phyloP scores from a whole-genome alignment of 768 basidiomycete species.

The Suillus bovinus region DNA sequence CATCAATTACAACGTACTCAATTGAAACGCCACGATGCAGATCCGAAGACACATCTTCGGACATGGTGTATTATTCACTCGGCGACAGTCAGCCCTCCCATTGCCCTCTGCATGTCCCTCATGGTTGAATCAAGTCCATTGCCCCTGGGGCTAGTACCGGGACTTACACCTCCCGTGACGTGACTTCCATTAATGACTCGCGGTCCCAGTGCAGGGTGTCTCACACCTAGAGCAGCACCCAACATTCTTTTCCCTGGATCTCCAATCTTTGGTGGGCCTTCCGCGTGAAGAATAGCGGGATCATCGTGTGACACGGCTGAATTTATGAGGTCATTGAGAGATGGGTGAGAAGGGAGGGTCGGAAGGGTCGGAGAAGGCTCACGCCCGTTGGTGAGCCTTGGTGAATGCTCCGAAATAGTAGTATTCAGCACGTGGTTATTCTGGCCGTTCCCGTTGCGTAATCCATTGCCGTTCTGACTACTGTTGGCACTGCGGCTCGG shows the following conservation, averaged over 20 bases:
- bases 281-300: conserved; percentile 61
- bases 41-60: not conserved
- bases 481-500: conserved; percentile 50
- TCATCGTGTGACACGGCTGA: conserved; percentile 62
- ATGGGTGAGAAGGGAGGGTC: conserved; percentile 77
- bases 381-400: conserved; percentile 43
- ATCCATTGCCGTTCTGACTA: conserved; percentile 33
- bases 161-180: conserved; percentile 35
- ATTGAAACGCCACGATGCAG: not conserved
- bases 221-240: conserved; percentile 79
- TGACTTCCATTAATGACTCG: conserved; percentile 47
- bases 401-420: conserved; percentile 53
- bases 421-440: conserved; percentile 40
- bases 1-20: conserved; percentile 23
- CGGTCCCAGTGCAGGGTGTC: conserved; percentile 73
- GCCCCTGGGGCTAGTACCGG: conserved; percentile 23
- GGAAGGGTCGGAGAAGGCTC: conserved; percentile 86
- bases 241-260: conserved; percentile 91
- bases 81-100: conserved; percentile 72
- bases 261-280: conserved; percentile 76
- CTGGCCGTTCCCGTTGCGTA: conserved; percentile 31
- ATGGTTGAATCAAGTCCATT: conserved; percentile 56
- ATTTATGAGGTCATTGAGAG: conserved; percentile 80
- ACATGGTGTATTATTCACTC: conserved; percentile 47
- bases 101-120: conserved; percentile 71